These are phyloP conservation scores for Talaromyces sp. DNA, from an alignment of 2,329 filamentous ascomycete species.

Conservation along the genomic window DNA sequence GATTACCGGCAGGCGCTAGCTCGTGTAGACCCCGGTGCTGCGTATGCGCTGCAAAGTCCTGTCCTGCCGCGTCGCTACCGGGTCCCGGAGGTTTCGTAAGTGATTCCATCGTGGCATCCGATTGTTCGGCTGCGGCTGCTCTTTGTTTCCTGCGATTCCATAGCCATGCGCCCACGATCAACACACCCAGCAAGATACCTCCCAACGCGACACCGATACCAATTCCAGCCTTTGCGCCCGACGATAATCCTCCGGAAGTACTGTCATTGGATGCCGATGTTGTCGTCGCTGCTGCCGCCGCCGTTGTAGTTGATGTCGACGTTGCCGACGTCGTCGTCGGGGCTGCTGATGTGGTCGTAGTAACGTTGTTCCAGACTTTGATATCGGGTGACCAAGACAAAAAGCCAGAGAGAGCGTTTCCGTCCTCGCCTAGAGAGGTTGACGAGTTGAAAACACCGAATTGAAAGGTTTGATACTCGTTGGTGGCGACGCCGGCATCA, in stretches of 20 bases:
- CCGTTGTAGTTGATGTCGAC: neutral
- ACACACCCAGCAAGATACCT: neutral
- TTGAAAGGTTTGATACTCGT: neutral
- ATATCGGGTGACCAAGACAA: neutral
- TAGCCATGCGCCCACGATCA: neutral
- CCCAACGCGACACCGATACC: neutral
- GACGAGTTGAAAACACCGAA: slow-evolving; percentile 9
- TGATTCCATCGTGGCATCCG: slow-evolving; percentile 1
- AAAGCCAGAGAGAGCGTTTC: neutral
- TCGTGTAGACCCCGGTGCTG: neutral
- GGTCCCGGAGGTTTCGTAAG: neutral
- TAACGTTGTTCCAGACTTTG: slow-evolving; percentile 3
- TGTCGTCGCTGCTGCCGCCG: neutral
- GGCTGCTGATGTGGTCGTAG: neutral
- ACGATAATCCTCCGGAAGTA: neutral
- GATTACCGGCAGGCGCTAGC: neutral
- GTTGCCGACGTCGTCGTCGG: neutral
- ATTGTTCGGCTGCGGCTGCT: neutral
- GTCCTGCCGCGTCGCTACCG: neutral
- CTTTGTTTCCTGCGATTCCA: slow-evolving; percentile 5
- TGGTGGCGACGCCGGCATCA: neutral
- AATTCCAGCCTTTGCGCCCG: slow-evolving; percentile 5
- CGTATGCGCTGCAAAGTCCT: neutral
- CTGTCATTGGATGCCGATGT: neutral
- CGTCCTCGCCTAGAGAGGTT: neutral